Evolutionary conservation across 352 stramenopile genomes (phyloP), one percentile per base, ranked within the genome.

Genomic region (Phytophthora rubi): DNA sequence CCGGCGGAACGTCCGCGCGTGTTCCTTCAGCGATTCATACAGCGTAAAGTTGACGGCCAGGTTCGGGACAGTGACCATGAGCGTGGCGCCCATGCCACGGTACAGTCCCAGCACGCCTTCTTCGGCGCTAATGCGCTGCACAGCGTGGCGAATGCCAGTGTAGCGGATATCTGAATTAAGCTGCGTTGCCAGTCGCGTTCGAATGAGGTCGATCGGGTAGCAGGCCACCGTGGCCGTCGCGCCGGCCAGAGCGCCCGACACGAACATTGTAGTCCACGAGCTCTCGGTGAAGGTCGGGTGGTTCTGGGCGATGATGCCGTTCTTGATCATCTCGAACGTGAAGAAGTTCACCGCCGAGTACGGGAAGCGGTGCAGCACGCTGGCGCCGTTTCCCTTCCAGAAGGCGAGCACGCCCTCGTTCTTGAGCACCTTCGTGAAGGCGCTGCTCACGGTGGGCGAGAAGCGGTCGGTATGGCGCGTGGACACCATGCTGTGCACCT

Each of bases 271-370:
- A 15, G 73, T 90, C 78, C 82, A 91, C 53, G 81, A 86, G 48
- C 62, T 90, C 7, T 93, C 75, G n/a, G 88, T 82, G 64, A 97
- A 91, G 7, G 60, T 67, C 45, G 86, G 77, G 67, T 92, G 71
- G 55, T 91, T 66, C 51, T 90, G 78, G 23, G 83, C 75, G 54
- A 92, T 85, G 58, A 94, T 85, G 32, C 72, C 68, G 75, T 82
- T 81, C 86, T 90, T 94, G 83, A 96, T 66, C 85, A 93, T 86
- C 79, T 99, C 97, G 66, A 98, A 99, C 44, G 95, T 95, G 71
- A 95, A 98, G 76, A 99, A 99, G 63, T 99, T 99, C 65, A 99
- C 97, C 0, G 95, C 97, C 47, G 92, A 98, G 76, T 98, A 99
- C 53, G 97, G 97, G 77, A 99, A 99, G 16, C 97, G 88, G 77